Evolutionary conservation across 345 rosid species (phyloP).

Genomic region (Eucalyptus leucophloia): DNA sequence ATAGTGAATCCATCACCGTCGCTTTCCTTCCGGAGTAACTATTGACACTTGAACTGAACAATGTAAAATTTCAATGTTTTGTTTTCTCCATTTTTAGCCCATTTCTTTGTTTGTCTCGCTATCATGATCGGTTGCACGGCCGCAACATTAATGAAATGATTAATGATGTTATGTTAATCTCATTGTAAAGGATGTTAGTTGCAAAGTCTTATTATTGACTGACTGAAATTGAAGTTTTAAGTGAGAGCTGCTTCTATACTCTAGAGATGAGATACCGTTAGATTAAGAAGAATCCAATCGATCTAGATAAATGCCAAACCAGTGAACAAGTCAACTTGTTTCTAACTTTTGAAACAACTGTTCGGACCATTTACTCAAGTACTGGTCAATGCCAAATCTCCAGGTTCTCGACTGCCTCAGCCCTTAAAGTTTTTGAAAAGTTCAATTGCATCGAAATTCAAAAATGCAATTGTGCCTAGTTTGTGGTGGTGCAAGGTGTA

Average conservation of each 20-base stretch:
- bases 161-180: background rate
- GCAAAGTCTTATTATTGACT: background rate
- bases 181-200: background rate
- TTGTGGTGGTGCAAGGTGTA: too few species aligned
- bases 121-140: background rate
- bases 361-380: background rate
- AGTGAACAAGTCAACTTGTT: background rate
- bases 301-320: background rate
- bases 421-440: background rate
- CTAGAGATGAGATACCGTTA: background rate
- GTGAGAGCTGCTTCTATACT: background rate
- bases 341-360: background rate
- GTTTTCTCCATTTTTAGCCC: background rate
- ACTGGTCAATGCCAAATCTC: background rate
- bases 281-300: background rate
- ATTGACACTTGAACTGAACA: background rate
- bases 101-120: background rate
- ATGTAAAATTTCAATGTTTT: too few species aligned
- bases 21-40: background rate
- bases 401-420: background rate
- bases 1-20: background rate
- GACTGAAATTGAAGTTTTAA: background rate
- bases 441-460: background rate
- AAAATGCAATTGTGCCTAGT: too few species aligned
- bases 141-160: background rate